Base-by-base conservation (phyloP, 768 basidiomycete species). In the Trametes villosa region DNA sequence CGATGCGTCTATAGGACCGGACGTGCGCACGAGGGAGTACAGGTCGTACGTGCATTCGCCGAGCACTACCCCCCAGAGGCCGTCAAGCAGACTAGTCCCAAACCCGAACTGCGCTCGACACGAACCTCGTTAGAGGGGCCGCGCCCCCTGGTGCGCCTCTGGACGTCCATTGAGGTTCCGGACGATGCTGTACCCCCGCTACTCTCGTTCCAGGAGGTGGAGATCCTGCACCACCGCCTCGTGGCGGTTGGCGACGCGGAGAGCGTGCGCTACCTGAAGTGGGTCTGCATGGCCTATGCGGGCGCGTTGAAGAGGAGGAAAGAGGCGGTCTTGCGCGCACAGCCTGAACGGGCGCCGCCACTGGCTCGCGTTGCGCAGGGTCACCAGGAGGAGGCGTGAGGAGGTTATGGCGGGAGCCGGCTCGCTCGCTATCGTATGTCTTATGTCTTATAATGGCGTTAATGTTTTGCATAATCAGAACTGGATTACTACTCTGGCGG, bases 101-200 rank as follows among this genome's bases (percentile, higher is more conserved):
- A 81, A 65, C 81, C 77, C 2, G 70, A 73, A 9, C 73, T 86
- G 51, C 83, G 85, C 27, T 86, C 86, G 7, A 86, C 85, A 3
- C 83, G 85, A 27, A 87, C 84, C 0, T 65, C 77, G 2, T 83
- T 93, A 26, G 68, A 72, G 17, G 85, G 78, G 0, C 68, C 77
- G 1, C 81, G 86, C 15, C 91, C 92, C 4, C 72, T 94, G 30
- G 88, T 96, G 22, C 86, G 91, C 22, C 77, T 92, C 65, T 84
- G 83, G 2, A 81, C 86, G 6, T 72, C 75, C 0, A 73, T 78
- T 2, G 83, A 85, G 18, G 79, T 89, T 4, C 82, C 84, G 1
- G 95, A 97, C 69, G 89, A 93, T 65, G 70, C 81, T 24, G 87
- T 97, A 7, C 91, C 94, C 0, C 94, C 94, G 0, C 71, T 94